phyloP scores from a whole-genome alignment of 1,284 basidiomycete species.

The Gymnopus androsaceus region DNA sequence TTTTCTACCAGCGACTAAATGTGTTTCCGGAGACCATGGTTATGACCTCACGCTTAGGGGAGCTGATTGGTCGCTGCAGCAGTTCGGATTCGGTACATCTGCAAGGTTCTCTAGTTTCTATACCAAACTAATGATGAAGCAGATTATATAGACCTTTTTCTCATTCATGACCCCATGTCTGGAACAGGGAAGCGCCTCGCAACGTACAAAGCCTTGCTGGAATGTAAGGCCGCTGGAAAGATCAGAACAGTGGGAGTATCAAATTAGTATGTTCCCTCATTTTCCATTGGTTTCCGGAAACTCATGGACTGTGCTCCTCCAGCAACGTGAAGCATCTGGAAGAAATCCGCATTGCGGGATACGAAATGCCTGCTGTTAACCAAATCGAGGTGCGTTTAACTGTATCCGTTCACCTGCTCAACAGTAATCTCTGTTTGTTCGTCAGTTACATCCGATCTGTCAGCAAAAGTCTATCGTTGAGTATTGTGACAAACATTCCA shows the following conservation, averaged over 20 bases:
- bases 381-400: constrained; percentile 70
- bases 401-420: too few species aligned
- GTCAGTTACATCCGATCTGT: constrained; percentile 85
- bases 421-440: too few species aligned
- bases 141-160: too few species aligned
- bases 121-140: too few species aligned
- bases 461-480: constrained; percentile 78
- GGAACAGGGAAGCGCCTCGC: constrained; percentile 57
- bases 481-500: constrained; percentile 71
- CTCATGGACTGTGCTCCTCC: not conserved
- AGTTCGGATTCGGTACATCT: constrained; percentile 52
- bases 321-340: constrained; percentile 78
- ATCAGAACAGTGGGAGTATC: constrained; percentile 74
- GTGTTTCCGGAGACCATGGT: constrained; percentile 51
- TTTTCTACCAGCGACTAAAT: constrained; percentile 59
- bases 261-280: constrained; percentile 58
- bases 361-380: constrained; percentile 73
- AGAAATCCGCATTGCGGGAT: constrained; percentile 64
- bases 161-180: constrained; percentile 70
- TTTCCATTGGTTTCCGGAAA: too few species aligned
- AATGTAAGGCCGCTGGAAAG: constrained; percentile 62
- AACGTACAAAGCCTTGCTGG: constrained; percentile 62
- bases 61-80: constrained; percentile 57
- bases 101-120: too few species aligned
- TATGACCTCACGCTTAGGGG: constrained; percentile 58